A percentile compares a stretch with the other conserved stretches of the same genome.
These are phyloP conservation scores for Emydomyces testavorans DNA, from an alignment of 2,329 filamentous ascomycete genomes.

Conservation along the genomic window DNA sequence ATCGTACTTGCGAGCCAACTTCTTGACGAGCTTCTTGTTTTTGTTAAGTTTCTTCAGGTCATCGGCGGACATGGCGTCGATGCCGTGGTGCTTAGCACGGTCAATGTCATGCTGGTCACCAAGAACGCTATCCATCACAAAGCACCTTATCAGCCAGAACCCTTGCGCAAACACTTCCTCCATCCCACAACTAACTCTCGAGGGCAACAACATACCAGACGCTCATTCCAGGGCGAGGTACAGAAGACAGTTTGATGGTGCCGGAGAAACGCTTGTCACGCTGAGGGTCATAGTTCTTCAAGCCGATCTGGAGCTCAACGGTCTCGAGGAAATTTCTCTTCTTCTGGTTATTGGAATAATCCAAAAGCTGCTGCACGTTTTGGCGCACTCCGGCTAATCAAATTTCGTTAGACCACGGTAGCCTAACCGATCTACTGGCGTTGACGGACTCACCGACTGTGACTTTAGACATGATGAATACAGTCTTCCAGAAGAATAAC, in stretches of 20 bases:
- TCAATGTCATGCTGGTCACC: conserved; percentile 98
- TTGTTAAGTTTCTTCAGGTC: conserved; percentile 99
- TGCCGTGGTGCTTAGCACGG: conserved; percentile 96
- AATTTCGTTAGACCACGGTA: conserved; percentile 13
- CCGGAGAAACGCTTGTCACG: conserved; percentile 99
- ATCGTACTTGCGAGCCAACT: conserved; percentile 99
- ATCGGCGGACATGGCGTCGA: conserved; percentile 96
- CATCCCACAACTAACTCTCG: neutral
- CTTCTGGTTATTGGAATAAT: conserved; percentile 92
- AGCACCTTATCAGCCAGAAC: conserved; percentile 1
- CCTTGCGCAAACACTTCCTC: neutral
- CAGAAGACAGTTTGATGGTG: conserved; percentile 86
- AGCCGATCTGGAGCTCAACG: conserved; percentile 71
- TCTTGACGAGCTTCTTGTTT: conserved; percentile 99
- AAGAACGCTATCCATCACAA: conserved; percentile 51
- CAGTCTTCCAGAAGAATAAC: conserved; percentile 74
- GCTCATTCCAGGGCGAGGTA: conserved; percentile 83
- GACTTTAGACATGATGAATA: conserved; percentile 49
- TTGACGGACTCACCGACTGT: conserved; percentile 41
- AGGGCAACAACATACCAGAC: conserved; percentile 53
- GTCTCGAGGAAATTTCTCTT: conserved; percentile 97
- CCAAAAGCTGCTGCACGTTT: conserved; percentile 85
- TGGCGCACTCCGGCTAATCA: conserved; percentile 74
- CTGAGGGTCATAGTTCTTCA: conserved; percentile 99
- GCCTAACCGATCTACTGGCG: neutral